A percentile compares a stretch with the other conserved stretches of the same genome.
Evolutionary conservation across 1,284 basidiomycete genomes (phyloP).

Genomic region (Pseudozyma sp.): DNA sequence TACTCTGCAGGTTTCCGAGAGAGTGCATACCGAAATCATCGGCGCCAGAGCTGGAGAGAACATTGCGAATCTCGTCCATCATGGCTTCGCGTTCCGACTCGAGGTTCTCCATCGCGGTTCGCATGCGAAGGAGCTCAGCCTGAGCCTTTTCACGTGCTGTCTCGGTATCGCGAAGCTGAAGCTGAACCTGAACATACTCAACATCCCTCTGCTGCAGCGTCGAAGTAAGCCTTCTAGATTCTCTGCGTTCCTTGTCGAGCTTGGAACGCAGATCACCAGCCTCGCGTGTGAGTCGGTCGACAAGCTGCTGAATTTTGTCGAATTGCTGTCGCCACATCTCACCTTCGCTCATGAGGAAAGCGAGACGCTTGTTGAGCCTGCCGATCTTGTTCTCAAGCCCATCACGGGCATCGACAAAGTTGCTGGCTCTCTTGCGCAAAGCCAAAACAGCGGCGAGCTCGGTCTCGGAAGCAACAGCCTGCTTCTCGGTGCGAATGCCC

Average conservation of each 20-base stretch:
- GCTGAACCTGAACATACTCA: slow-evolving; percentile 57
- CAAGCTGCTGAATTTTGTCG: slow-evolving; percentile 87
- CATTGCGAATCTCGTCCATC: slow-evolving; percentile 66
- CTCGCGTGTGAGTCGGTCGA: slow-evolving; percentile 85
- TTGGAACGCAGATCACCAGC: slow-evolving; percentile 81
- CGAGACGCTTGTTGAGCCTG: slow-evolving; percentile 75
- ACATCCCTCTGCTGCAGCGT: slow-evolving; percentile 59
- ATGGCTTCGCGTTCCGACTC: slow-evolving; percentile 61
- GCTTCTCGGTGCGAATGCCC: slow-evolving; percentile 45
- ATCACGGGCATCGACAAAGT: slow-evolving; percentile 83
- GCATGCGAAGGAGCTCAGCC: slow-evolving; percentile 57
- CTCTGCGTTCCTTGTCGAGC: slow-evolving; percentile 87
- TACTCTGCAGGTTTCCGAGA: slow-evolving; percentile 48
- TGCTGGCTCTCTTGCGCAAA: slow-evolving; percentile 79
- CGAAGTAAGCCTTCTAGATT: slow-evolving; percentile 80
- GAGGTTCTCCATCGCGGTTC: slow-evolving; percentile 57
- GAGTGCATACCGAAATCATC: slow-evolving; percentile 51
- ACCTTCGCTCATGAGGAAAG: slow-evolving; percentile 89
- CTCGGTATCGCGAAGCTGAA: slow-evolving; percentile 63
- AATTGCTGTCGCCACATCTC: slow-evolving; percentile 88
- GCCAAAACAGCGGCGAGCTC: slow-evolving; percentile 59
- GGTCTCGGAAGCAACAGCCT: slow-evolving; percentile 51
- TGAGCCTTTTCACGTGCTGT: slow-evolving; percentile 60
- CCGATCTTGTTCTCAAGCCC: slow-evolving; percentile 81
- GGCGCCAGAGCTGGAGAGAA: slow-evolving; percentile 38